Conservation (phyloP, 2,329 filamentous ascomycete genomes). For the Colletotrichum theobromicola region DNA sequence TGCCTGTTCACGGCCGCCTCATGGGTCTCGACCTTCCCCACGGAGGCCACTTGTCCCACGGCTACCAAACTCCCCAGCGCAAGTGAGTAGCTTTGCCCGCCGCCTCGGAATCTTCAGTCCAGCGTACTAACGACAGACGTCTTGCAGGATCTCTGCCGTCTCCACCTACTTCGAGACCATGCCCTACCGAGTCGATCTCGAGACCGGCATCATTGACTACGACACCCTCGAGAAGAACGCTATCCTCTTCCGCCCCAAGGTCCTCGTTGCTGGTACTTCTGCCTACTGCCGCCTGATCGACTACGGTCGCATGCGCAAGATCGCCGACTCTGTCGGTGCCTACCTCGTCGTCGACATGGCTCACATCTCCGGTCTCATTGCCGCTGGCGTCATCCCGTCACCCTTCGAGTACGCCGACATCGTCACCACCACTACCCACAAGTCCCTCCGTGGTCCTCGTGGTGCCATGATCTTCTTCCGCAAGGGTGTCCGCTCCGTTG, state of each 20-base stretch:
- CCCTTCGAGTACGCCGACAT: slow-evolving; percentile 94
- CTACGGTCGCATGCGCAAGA: slow-evolving; percentile 94
- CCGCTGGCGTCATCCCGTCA: slow-evolving; percentile 89
- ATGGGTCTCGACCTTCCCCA: slow-evolving; percentile 97
- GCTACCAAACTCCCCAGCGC: slow-evolving; percentile 93
- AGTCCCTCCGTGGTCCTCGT: slow-evolving; percentile 95
- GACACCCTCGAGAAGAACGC: slow-evolving; percentile 90
- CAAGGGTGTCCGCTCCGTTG: slow-evolving; percentile 89
- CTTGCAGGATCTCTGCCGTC: slow-evolving; percentile 82
- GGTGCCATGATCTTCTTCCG: slow-evolving; percentile 99
- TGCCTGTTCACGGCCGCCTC: slow-evolving; percentile 92
- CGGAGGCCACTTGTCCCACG: slow-evolving; percentile 93
- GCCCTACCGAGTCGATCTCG: slow-evolving; percentile 88
- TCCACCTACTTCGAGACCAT: slow-evolving; percentile 99
- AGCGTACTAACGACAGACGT: not conserved
- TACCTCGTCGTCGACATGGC: slow-evolving; percentile 99
- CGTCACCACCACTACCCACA: slow-evolving; percentile 98
- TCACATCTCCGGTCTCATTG: slow-evolving; percentile 95
- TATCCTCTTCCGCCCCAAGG: slow-evolving; percentile 91
- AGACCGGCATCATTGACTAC: slow-evolving; percentile 97
- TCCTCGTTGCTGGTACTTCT: slow-evolving; percentile 94
- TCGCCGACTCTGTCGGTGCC: slow-evolving; percentile 90
- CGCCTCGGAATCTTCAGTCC: not conserved
- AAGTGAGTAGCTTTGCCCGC: slow-evolving; percentile 62
- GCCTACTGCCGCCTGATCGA: slow-evolving; percentile 98